Evolutionary conservation across 2,329 filamentous ascomycete genomes (phyloP).

Genomic region (Penicillium sp.): DNA sequence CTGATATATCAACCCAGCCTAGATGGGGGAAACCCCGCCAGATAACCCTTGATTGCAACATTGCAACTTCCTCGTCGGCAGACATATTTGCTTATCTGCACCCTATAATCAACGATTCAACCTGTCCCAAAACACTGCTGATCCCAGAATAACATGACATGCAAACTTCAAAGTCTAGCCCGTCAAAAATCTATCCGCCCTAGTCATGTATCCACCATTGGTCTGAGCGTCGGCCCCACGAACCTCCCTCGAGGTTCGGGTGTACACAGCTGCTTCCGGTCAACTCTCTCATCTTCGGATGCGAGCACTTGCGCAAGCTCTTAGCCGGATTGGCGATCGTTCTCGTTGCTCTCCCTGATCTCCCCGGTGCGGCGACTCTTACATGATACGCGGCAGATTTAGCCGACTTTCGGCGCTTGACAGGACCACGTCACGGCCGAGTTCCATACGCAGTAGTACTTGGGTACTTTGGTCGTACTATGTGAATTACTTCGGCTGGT

Average conservation of each 20-base stretch:
- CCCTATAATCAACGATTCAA: neutral
- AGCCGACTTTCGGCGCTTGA: constrained; percentile 22
- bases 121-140: neutral
- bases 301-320: constrained; percentile 1
- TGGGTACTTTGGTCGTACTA: neutral
- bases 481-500: neutral
- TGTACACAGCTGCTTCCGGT: constrained; percentile 8
- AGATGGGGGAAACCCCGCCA: neutral
- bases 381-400: constrained; percentile 16
- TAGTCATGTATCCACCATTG: constrained; percentile 4
- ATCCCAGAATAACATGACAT: neutral
- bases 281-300: neutral
- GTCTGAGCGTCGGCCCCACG: constrained; percentile 1
- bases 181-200: neutral
- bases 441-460: neutral
- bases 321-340: constrained; percentile 17
- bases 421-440: neutral
- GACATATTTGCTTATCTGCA: constrained; percentile 3
- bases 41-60: neutral
- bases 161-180: neutral
- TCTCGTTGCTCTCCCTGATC: neutral
- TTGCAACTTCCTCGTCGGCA: neutral
- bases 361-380: constrained; percentile 13
- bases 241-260: neutral
- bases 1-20: neutral